Percentiles rank a stretch among this genome's conserved stretches.
Evolutionary conservation across 2,329 filamentous ascomycete species (phyloP).

Genomic region (Sporothrix schenckii): DNA sequence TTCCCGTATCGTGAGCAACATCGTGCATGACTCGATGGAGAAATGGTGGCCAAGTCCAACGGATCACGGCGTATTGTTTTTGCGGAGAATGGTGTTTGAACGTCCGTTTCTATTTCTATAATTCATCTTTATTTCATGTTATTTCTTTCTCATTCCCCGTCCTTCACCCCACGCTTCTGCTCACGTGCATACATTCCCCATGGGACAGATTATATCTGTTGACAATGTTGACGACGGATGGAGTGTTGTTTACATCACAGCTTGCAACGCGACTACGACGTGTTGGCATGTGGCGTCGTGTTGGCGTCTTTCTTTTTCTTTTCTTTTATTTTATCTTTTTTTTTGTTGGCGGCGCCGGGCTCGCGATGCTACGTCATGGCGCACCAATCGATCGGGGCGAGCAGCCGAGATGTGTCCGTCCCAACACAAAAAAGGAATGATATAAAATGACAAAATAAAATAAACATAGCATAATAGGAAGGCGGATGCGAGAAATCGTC

Average conservation of each 20-base stretch:
- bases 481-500: background rate
- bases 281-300: background rate
- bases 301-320: too few relatives aligned
- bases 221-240: too few relatives aligned
- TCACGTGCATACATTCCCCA: background rate
- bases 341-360: background rate
- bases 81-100: background rate
- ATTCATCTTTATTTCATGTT: too few relatives aligned
- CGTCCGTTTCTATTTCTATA: background rate
- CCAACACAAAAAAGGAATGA: background rate
- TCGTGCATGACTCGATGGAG: background rate
- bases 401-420: background rate
- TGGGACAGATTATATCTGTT: background rate
- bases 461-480: background rate
- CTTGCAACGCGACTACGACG: background rate
- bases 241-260: conserved; percentile 2
- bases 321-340: too few relatives aligned
- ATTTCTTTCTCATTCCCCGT: too few relatives aligned
- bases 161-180: background rate
- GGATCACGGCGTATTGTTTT: too few relatives aligned
- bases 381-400: background rate
- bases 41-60: too few relatives aligned
- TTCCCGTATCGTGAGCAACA: background rate
- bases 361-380: background rate
- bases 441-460: background rate